These are phyloP conservation scores for Fusarium algeriense DNA, from an alignment of 2,329 filamentous ascomycete genomes.

Conservation along the genomic window DNA sequence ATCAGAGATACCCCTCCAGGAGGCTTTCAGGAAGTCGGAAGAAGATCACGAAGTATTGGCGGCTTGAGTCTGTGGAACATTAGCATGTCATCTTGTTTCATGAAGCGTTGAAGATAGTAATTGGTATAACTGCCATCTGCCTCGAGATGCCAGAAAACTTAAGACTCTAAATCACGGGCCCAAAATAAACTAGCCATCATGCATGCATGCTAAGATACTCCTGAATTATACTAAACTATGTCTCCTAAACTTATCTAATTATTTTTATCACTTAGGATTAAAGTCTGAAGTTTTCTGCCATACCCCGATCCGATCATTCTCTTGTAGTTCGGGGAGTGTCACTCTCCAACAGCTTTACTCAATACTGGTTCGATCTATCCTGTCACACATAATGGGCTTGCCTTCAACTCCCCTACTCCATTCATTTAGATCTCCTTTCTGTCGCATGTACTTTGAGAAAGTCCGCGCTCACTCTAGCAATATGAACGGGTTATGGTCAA, in stretches of 20 bases:
- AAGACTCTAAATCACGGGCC: too few relatives aligned
- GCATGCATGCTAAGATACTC: too few relatives aligned
- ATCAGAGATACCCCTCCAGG: conserved; percentile 63
- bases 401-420: neutral
- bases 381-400: neutral
- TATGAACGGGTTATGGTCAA: neutral
- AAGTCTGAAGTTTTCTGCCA: too few relatives aligned
- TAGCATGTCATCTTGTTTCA: neutral
- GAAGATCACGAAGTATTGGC: conserved; percentile 13
- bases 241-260: too few relatives aligned
- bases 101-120: neutral
- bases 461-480: neutral
- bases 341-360: neutral
- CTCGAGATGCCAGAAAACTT: too few relatives aligned
- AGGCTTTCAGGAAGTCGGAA: conserved; percentile 56
- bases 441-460: accelerated
- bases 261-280: too few relatives aligned
- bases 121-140: too few relatives aligned
- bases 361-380: neutral
- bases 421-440: neutral
- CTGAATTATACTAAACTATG: too few relatives aligned
- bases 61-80: neutral
- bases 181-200: too few relatives aligned
- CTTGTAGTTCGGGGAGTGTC: neutral
- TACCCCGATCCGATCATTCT: too few relatives aligned